Base-by-base conservation (phyloP, 2,329 filamentous ascomycete species). In the Drechslerella coelobrocha region DNA sequence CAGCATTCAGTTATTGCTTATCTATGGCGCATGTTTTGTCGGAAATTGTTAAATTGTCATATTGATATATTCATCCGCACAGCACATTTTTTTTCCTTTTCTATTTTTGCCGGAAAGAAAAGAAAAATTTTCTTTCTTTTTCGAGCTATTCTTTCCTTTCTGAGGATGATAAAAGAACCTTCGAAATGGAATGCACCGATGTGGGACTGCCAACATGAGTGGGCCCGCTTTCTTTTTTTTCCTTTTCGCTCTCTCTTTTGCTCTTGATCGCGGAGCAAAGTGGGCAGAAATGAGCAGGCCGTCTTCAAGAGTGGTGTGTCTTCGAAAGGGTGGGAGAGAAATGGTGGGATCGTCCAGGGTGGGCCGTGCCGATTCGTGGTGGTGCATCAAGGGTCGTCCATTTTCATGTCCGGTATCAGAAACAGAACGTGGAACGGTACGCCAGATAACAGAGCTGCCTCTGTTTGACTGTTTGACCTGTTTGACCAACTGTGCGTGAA, bases 341-440 rank as follows among this genome's bases (percentile, higher is more conserved):
- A 37, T 54, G 59, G 66, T 63, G 59, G 66, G 66, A 71, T 71
- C 29, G 47, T n/a, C 65, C 66, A 71, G 66, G 66, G 66, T 71
- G 59, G 65, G 59, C 63, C 66, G 66, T 57, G 55, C 66, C 66
- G 53, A 71, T 71, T 47, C 41, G 59, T 71, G 66, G 56, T 69
- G 66, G 66, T 63, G 65, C 65, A 53, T 71, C 31, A 51, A 69
- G 47, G 51, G 63, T 57, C 61, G 59, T 56, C 63, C 52, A 57
- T 61, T 61, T 57, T 39, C 34, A 52, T 62, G 57, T 23, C 34
- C 59, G 48, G 65, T 57, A 62, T 61, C 65, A 57, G 50, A 54
- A 31, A 26, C 34, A 14, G 21, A 62, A 71, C 59, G 53, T 71
- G 53, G 66, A 71, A 47, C 52, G 31, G 34, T 41, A 47, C 12